A percentile compares a stretch with the other conserved stretches of the same genome.
phyloP scores from a whole-genome alignment of 768 basidiomycete species.

The Suillus cothurnatus region DNA sequence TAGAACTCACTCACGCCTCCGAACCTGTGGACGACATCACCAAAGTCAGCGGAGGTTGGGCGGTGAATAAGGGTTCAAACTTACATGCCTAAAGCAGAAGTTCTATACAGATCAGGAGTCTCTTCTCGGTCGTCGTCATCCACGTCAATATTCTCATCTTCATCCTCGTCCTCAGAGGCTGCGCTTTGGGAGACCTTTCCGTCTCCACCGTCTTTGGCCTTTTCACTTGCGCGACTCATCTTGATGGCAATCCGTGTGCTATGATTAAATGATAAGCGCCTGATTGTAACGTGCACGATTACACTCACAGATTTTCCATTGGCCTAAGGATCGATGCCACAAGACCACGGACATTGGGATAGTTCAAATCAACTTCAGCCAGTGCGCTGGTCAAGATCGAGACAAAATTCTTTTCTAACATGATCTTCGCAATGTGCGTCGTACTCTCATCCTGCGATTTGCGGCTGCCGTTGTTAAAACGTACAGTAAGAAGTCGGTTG shows the following conservation, averaged over 20 bases:
- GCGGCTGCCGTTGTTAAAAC: conserved; percentile 55
- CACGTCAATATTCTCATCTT: conserved; percentile 60
- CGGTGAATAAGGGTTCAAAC: conserved; percentile 26
- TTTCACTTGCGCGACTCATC: conserved; percentile 82
- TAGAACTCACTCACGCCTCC: conserved; percentile 62
- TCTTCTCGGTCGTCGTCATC: conserved; percentile 66
- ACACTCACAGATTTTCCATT: conserved; percentile 81
- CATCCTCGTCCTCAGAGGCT: conserved; percentile 42
- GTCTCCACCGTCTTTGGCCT: conserved; percentile 58
- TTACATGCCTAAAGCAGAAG: conserved; percentile 94
- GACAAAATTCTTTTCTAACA: conserved; percentile 98
- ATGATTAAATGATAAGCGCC: conserved; percentile 14
- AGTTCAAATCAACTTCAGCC: conserved; percentile 93
- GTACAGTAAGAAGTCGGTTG: conserved; percentile 81
- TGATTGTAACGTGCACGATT: neutral
- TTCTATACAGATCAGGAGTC: conserved; percentile 92
- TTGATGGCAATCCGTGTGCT: conserved; percentile 98
- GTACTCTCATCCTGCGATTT: conserved; percentile 71
- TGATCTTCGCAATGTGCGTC: conserved; percentile 93
- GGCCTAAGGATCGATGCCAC: conserved; percentile 89
- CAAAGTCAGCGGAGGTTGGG: conserved; percentile 1
- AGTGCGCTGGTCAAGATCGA: conserved; percentile 84
- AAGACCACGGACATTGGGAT: conserved; percentile 84
- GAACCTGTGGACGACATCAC: conserved; percentile 45
- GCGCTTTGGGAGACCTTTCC: conserved; percentile 48